Evolutionary conservation across 1,284 basidiomycete species (phyloP), one percentile per base, ranked within the genome.

Genomic region (Trametes pubescens): DNA sequence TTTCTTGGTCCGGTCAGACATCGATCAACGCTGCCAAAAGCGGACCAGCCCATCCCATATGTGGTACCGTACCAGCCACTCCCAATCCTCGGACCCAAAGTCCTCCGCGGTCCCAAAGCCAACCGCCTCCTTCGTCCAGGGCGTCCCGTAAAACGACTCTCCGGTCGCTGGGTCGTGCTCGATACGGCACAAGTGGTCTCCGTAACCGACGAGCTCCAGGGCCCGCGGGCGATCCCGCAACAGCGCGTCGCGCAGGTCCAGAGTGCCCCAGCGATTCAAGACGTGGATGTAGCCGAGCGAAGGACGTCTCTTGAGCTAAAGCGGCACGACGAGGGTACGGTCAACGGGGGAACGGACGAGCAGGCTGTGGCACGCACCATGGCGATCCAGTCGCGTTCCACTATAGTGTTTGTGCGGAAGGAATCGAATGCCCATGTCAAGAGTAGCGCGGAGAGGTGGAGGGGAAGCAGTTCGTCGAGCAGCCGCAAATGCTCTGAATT

Each of bases 51-150:
- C 29, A 8, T 32, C 29, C 43, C 26, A 46, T 5, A 43, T 57
- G n/a, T 64, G 58, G 21, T 46, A 18, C 26, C 57, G 47, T 22
- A 64, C n/a, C 18, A 64, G 54, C 58, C 62, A 65, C 44, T 65
- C 64, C 64, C 61, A 62, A 9, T 62, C 61, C 22, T 51, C 57
- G 43, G 49, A 55, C 24, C 64, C 57, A 8, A 65, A 65, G 46
- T 62, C 53, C 7, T 57, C 57, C 32, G 18, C 61, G 18, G 56
- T 54, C 49, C 60, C 26, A 35, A 62, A 52, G 18, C 14, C 7
- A 7, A 57, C 29, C 26, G 48, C 59, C 21, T 11, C 24, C 11
- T 22, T 26, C 43, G 35, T 29, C 55, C 55, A 57, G 43, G 24
- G n/a, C n/a, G 29, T 29, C 44, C 26, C 14, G 13, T 22, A 47